Conservation (phyloP, 2,329 filamentous ascomycete species). For the Diaporthe aspalathi region DNA sequence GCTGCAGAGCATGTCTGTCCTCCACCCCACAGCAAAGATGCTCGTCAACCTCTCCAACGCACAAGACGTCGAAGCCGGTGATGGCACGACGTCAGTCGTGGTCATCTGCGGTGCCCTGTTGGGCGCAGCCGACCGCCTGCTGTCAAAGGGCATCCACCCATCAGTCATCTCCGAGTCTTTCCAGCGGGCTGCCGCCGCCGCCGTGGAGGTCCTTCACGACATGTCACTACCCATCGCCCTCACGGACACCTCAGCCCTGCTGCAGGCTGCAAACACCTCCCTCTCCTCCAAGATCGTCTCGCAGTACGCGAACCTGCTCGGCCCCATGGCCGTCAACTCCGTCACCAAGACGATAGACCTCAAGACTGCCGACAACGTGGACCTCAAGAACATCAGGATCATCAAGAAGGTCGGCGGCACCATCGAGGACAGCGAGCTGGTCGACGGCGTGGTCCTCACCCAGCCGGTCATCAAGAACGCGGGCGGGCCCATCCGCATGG, state of each 20-base stretch:
- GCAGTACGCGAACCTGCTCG: slow-evolving; percentile 93
- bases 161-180: slow-evolving; percentile 98
- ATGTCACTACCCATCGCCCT: slow-evolving; percentile 97
- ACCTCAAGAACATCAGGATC: slow-evolving; percentile 95
- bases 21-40: slow-evolving; percentile 99
- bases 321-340: slow-evolving; percentile 98
- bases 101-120: slow-evolving; percentile 97
- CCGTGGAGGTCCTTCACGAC: slow-evolving; percentile 89
- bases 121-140: slow-evolving; percentile 89
- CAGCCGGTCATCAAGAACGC: slow-evolving; percentile 95
- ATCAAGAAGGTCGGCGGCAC: slow-evolving; percentile 98
- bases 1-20: slow-evolving; percentile 98
- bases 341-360: slow-evolving; percentile 96
- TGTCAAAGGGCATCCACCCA: slow-evolving; percentile 94
- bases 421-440: slow-evolving; percentile 97
- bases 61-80: slow-evolving; percentile 97
- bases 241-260: slow-evolving; percentile 86
- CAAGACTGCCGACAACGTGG: slow-evolving; percentile 95
- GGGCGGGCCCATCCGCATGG: slow-evolving; percentile 89
- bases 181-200: slow-evolving; percentile 90
- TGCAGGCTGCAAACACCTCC: slow-evolving; percentile 96
- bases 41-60: slow-evolving; percentile 96
- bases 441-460: slow-evolving; percentile 92
- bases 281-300: slow-evolving; percentile 98
- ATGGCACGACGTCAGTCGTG: slow-evolving; percentile 97